phyloP scores from a whole-genome alignment of 2,329 filamentous ascomycete species.

The Xylaria hypoxylon region DNA sequence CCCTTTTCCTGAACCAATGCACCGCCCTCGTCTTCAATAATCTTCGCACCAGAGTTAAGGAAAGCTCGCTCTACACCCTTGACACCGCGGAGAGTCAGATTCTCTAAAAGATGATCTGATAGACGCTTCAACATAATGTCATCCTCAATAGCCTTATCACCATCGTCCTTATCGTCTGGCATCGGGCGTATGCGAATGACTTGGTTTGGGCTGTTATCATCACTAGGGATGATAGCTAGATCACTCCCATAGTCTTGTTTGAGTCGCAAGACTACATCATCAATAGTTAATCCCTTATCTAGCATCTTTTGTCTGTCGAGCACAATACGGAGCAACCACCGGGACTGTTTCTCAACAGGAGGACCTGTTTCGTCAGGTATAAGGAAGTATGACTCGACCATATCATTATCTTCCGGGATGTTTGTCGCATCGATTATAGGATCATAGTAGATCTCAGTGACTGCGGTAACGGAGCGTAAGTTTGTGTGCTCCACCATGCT shows the following conservation, averaged over 20 bases:
- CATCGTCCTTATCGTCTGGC: conserved; percentile 76
- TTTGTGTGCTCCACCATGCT: conserved; percentile 95
- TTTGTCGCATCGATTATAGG: conserved; percentile 87
- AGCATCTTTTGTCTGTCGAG: conserved; percentile 94
- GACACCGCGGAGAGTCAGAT: conserved; percentile 90
- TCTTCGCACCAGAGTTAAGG: conserved; percentile 82
- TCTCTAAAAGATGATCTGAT: conserved; percentile 90
- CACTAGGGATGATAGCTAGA: conserved; percentile 93
- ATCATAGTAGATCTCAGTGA: conserved; percentile 97
- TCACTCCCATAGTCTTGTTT: conserved; percentile 89
- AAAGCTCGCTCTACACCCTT: conserved; percentile 90
- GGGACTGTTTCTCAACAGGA: conserved; percentile 79
- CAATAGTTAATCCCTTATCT: conserved; percentile 91
- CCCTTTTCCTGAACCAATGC: conserved; percentile 79
- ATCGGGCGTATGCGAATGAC: conserved; percentile 93
- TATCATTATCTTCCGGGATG: conserved; percentile 88
- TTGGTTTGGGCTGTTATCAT: conserved; percentile 96
- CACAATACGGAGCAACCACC: conserved; percentile 94
- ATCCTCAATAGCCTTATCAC: conserved; percentile 74
- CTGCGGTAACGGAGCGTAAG: conserved; percentile 87
- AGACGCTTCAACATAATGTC: conserved; percentile 94
- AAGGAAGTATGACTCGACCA: conserved; percentile 97
- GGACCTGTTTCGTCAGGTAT: conserved; percentile 81
- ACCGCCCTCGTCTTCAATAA: conserved; percentile 76
- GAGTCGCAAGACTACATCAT: conserved; percentile 89